phyloP scores from a whole-genome alignment of 2,329 filamentous ascomycete species.

The Hymenoscyphus repandus region DNA sequence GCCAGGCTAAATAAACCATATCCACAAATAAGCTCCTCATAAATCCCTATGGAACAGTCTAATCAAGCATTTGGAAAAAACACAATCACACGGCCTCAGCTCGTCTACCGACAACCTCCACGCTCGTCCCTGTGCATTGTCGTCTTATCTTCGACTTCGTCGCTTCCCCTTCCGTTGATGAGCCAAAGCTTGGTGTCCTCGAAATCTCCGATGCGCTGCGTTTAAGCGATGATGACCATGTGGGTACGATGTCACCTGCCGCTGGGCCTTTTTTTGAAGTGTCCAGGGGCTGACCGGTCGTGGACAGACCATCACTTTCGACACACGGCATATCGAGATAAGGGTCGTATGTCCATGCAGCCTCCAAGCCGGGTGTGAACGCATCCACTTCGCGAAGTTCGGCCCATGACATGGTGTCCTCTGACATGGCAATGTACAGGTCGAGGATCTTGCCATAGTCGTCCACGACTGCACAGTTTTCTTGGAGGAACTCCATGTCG shows the following conservation, averaged over 20 bases:
- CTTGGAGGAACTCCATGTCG: conserved; percentile 46
- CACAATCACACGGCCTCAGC: conserved; percentile 26
- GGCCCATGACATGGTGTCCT: conserved; percentile 49
- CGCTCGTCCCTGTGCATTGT: conserved; percentile 18
- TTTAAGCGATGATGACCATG: conserved; percentile 37
- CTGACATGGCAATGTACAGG: conserved; percentile 53
- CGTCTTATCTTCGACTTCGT: conserved; percentile 25
- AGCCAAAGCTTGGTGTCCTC: conserved; percentile 41
- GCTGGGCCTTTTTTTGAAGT: conserved; percentile 31
- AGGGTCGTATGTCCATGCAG: conserved; percentile 47
- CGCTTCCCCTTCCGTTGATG: conserved; percentile 29
- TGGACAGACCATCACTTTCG: conserved; percentile 18
- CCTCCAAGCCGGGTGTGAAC: conserved; percentile 48
- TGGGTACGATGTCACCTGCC: conserved; percentile 40
- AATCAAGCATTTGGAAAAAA: conserved; percentile 4
- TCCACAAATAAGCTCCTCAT: not conserved
- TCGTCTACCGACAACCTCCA: conserved; percentile 24
- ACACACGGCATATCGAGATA: conserved; percentile 40
- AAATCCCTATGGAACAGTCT: conserved; percentile 14
- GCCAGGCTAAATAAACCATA: conserved; percentile 8
- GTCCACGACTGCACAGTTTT: conserved; percentile 52
- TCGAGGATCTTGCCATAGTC: conserved; percentile 51
- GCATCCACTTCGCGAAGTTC: conserved; percentile 42
- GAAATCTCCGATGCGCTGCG: conserved; percentile 49
- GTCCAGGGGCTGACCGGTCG: conserved; percentile 1